phyloP scores from a whole-genome alignment of 176 grass and related monocot species.

The Oryza punctata region DNA sequence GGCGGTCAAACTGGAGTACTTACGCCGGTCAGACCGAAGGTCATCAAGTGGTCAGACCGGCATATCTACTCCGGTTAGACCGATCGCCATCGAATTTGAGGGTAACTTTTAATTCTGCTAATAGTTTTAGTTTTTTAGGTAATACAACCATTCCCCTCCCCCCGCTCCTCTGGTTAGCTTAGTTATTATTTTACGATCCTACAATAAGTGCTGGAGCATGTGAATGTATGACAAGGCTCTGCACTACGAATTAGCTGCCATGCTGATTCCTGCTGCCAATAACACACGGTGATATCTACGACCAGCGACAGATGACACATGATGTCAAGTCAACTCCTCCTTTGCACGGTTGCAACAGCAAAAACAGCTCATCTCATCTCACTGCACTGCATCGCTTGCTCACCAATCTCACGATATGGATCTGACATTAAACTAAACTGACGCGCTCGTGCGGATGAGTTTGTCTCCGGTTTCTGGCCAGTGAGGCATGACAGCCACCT shows the following conservation, averaged over 20 bases:
- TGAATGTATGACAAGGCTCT: not conserved
- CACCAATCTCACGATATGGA: not conserved
- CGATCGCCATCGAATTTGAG: too few species aligned
- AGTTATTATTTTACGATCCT: too few species aligned
- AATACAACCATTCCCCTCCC: too few species aligned
- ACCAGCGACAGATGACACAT: not conserved
- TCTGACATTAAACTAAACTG: not conserved
- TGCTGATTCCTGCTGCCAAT: not conserved
- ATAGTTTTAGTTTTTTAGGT: too few species aligned
- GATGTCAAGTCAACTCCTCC: constrained; percentile 21
- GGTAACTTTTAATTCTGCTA: too few species aligned
- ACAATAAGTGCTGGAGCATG: not conserved
- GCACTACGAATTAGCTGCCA: not conserved
- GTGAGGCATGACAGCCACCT: constrained; percentile 21
- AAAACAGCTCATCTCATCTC: not conserved
- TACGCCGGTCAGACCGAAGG: too few species aligned
- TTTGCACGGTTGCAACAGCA: not conserved
- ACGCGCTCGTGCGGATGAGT: constrained; percentile 6
- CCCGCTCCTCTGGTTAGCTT: too few species aligned
- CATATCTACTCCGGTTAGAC: too few species aligned
- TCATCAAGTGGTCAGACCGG: too few species aligned
- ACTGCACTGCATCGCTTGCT: not conserved
- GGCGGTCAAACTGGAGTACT: too few species aligned
- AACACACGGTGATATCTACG: not conserved
- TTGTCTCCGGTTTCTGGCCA: constrained; percentile 2